phyloP scores from a whole-genome alignment of 2,329 filamentous ascomycete genomes.

The Mycocentrospora acerina region DNA sequence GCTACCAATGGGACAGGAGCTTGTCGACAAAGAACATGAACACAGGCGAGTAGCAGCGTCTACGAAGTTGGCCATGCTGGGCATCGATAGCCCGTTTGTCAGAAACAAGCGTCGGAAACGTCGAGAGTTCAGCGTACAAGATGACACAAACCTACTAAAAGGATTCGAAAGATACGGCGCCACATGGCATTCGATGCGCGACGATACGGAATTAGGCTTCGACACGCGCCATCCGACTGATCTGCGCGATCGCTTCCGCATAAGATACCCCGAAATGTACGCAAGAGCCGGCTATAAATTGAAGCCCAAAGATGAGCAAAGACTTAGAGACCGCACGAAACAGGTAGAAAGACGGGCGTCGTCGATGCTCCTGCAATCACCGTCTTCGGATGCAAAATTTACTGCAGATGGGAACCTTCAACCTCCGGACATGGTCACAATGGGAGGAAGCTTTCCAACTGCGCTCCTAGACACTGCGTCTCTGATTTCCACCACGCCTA shows the following conservation, averaged over 20 bases:
- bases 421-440: too few relatives aligned
- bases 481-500: too few relatives aligned
- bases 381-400: too few relatives aligned
- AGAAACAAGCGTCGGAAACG: constrained; percentile 56
- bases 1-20: too few relatives aligned
- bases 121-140: constrained; percentile 56
- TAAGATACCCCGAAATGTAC: constrained; percentile 60
- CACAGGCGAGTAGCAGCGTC: constrained; percentile 13
- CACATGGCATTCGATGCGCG: constrained; percentile 61
- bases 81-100: constrained; percentile 52
- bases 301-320: constrained; percentile 31
- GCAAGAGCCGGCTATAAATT: constrained; percentile 49
- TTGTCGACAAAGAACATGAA: too few relatives aligned
- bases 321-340: constrained; percentile 14
- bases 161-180: constrained; percentile 62
- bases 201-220: constrained; percentile 56
- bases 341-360: constrained; percentile 3
- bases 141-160: constrained; percentile 60
- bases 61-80: constrained; percentile 45
- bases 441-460: too few relatives aligned
- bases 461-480: too few relatives aligned
- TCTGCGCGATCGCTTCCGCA: constrained; percentile 63
- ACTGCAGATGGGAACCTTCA: not conserved
- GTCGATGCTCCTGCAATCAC: too few relatives aligned
- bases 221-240: constrained; percentile 56